Evolutionary conservation across 257 asterid species (phyloP), one percentile per base, ranked within the genome.

Genomic region (Solanum stenotomum): DNA sequence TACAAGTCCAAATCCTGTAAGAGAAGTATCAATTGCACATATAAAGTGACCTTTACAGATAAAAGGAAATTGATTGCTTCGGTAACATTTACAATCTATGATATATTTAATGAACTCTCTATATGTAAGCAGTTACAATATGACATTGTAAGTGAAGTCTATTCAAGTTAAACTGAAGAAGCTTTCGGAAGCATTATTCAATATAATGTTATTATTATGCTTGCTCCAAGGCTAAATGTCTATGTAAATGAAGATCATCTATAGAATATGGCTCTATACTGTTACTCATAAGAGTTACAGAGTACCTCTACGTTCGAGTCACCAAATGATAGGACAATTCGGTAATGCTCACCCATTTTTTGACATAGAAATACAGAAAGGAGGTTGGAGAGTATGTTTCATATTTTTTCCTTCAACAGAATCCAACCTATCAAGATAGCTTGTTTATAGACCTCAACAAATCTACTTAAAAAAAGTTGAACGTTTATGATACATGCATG

Each of bases 1-100:
- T 94, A 91, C 93, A 96, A 92, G 93, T 93, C 98, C 82, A 97
- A 93, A 93, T 89, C 98, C 99, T 97, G 86, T 20, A 59, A 71
- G 87, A 88, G 86, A 84, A 83, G 71, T 86, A 68, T 83, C 33
- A 71, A 13, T 25, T 86, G 40, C 27, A 86, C 31, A 78, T 44
- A 67, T 13, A 20, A 34, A n/a, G 67, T 59, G 25, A 71, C 23
- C 23, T 65, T 4, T 16, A 72, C 33, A 10, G 29, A 20, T 25
- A 81, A 87, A 59, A 70, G 25, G 31, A n/a, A 77, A 16, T 13
- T 52, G 78, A 35, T 70, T 8, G 49, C 52, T 86, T 46, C 31
- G 10, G 34, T 8, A 42, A 72, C n/a, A 44, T 29, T 74, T 71
- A 29, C 2, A 74, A 23, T 25, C 79, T 71, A 22, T 4, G 33